phyloP scores from a whole-genome alignment of 495 filamentous ascomycete species.

The Viridothelium virens region DNA sequence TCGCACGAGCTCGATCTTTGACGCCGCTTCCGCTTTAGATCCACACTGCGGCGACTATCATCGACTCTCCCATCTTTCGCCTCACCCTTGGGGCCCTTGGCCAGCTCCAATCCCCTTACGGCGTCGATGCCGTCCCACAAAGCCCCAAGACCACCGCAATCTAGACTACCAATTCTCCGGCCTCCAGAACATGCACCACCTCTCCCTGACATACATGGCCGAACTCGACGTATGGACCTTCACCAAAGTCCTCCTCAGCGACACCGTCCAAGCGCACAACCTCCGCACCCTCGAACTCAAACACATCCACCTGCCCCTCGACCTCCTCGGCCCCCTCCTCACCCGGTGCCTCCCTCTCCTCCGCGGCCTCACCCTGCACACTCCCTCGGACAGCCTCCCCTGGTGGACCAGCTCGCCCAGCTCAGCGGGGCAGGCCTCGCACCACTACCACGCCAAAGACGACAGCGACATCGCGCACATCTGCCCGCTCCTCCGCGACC shows the following conservation, averaged over 20 bases:
- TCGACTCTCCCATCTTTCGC: not conserved
- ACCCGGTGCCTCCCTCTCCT: not conserved
- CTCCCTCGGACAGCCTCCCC: not conserved
- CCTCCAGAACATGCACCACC: conserved; percentile 6
- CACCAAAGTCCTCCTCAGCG: not conserved
- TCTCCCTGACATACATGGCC: not conserved
- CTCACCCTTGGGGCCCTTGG: not conserved
- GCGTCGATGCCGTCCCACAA: not conserved
- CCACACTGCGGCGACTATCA: not conserved
- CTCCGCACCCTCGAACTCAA: conserved; percentile 8
- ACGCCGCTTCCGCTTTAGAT: not conserved
- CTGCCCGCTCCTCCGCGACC: not conserved
- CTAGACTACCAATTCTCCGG: not conserved
- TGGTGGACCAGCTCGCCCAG: not conserved
- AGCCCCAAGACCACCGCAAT: not conserved
- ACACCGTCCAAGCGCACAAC: not conserved
- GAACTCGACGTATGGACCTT: not conserved
- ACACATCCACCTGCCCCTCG: not conserved
- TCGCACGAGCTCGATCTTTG: not conserved
- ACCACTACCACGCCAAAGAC: not conserved
- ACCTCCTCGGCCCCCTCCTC: conserved; percentile 4
- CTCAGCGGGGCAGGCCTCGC: not conserved
- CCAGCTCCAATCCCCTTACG: not conserved
- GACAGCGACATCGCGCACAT: not conserved
- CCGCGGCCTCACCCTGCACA: not conserved